A percentile compares a stretch with the other conserved stretches of the same genome.
phyloP scores from a whole-genome alignment of 768 basidiomycete species.

The Kwoniella dendrophila region DNA sequence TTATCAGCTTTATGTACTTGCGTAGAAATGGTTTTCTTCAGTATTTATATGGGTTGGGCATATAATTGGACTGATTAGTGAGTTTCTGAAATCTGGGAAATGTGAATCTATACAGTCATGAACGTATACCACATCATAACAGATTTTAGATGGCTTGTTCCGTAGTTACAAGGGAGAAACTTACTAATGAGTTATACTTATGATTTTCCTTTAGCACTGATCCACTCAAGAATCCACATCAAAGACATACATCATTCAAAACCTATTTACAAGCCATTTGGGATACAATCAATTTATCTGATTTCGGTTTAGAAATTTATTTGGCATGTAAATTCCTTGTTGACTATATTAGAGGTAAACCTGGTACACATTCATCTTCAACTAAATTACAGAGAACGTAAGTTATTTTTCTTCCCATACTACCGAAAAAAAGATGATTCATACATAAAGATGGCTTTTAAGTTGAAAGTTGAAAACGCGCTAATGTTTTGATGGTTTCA shows the following conservation, averaged over 20 bases:
- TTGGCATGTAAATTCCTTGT: slow-evolving; percentile 68
- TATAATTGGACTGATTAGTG: slow-evolving; percentile 72
- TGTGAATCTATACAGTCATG: no score
- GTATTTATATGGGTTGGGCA: slow-evolving; percentile 65
- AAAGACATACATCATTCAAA: slow-evolving; percentile 27
- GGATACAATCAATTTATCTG: slow-evolving; percentile 54
- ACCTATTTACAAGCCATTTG: slow-evolving; percentile 44
- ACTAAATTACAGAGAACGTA: slow-evolving; percentile 40
- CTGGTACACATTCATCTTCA: slow-evolving; percentile 33
- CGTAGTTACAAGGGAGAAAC: neutral
- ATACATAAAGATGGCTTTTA: neutral
- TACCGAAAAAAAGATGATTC: neutral
- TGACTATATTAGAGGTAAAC: slow-evolving; percentile 57
- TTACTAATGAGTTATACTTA: neutral
- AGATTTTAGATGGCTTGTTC: no score
- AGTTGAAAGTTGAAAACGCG: neutral
- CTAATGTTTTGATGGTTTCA: neutral
- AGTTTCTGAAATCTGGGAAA: slow-evolving; percentile 16
- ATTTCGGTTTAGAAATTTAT: slow-evolving; percentile 69
- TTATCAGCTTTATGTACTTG: slow-evolving; percentile 78
- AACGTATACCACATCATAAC: no score
- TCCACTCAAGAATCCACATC: slow-evolving; percentile 25
- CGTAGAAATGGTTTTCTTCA: slow-evolving; percentile 66
- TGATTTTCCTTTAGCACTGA: slow-evolving; percentile 23
- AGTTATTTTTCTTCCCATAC: slow-evolving; percentile 11